Evolutionary conservation across 2,329 filamentous ascomycete genomes (phyloP), one percentile per base, ranked within the genome.

Genomic region (Zymoseptoria passerinii): DNA sequence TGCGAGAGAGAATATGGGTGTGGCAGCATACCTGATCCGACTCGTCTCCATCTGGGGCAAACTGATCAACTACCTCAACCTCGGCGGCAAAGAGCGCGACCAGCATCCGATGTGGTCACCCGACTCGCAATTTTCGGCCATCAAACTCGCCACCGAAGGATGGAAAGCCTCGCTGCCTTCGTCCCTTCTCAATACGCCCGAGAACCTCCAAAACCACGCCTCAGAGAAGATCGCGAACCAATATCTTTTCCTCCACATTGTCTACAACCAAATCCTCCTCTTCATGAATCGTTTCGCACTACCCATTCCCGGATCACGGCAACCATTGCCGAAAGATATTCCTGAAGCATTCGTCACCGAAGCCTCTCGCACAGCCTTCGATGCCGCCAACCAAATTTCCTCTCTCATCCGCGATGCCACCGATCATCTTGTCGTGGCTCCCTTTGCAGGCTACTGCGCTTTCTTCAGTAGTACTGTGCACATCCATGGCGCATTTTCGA

Each of bases 381-480:
- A 87, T 52, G 89, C 92, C 6, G 94, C 94, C 3, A 91, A 90
- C 68, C 84, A 87, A 63, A 94, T 97, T 56, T 96, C 92, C 0
- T 83, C 87, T 28, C 78, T 97, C 51, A 83, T 97, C 53, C 86
- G 87, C 64, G 90, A 95, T 64, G 84, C 88, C 2, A 87, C 91
- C 67, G 83, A 88, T 10, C 86, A 92, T 70, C 85, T 88, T 60
- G 83, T 97, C 7, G 87, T 91, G 0, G 92, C 92, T 0, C 94
- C 94, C 0, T 97, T 97, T 72, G 89, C 91, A 1, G 92, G 94
- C 1, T 99, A 97, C 72, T 95, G 90, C 67, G 91, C 92, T 1
- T 97, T 96, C 71, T 84, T 92, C 20, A 92, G 92, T 1, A 94
- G 90, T 55, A 95, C 90, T 0, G 89, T 96, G n/a, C 94, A 97